These are phyloP conservation scores for Cryptomeria japonica DNA, from an alignment of 75 land plant species.

Conservation along the genomic window DNA sequence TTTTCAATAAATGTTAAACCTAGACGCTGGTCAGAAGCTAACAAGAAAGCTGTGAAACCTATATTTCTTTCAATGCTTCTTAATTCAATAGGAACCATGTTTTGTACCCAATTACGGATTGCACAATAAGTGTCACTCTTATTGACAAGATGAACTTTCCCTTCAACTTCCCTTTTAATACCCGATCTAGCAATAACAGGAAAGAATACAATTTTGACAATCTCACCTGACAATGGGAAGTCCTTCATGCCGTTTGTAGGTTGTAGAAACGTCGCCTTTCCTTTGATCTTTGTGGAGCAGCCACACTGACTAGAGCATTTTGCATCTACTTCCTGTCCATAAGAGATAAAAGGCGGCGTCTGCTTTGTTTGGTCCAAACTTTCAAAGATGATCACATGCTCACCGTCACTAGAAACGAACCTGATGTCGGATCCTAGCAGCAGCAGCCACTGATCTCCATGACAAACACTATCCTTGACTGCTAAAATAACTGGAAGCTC, in stretches of 20 bases:
- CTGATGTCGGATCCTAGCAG: background rate
- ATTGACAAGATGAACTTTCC: background rate
- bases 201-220: background rate
- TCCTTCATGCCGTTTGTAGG: background rate
- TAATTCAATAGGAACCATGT: background rate
- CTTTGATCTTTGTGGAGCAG: too few species aligned
- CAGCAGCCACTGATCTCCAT: background rate
- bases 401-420: too few species aligned
- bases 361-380: too few species aligned
- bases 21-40: background rate
- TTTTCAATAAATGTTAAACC: background rate
- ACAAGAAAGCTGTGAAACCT: background rate
- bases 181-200: too few species aligned
- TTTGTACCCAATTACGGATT: background rate
- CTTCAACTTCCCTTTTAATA: background rate
- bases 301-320: too few species aligned
- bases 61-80: background rate
- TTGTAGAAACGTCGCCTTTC: too few species aligned
- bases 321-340: too few species aligned
- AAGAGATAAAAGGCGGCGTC: too few species aligned
- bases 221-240: background rate
- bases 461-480: background rate
- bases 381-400: too few species aligned
- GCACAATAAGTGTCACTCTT: background rate
- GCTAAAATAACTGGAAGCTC: background rate